These are phyloP conservation scores for Aleurites moluccanus DNA, from an alignment of 441 rosid genomes.

Conservation along the genomic window DNA sequence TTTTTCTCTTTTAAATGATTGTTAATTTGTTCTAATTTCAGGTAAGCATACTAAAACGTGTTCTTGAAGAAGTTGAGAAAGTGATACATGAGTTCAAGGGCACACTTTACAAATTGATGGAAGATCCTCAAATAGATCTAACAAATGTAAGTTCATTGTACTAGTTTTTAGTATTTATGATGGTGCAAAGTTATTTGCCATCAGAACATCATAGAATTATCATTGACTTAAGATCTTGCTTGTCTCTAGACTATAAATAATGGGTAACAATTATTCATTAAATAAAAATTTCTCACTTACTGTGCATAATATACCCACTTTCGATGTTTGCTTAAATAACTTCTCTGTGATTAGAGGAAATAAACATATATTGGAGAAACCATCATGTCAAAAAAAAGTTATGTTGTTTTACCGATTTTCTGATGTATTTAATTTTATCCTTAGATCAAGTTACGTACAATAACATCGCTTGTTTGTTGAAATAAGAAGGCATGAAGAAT, in stretches of 20 bases:
- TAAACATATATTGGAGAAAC: background rate
- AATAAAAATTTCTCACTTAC: background rate
- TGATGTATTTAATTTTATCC: background rate
- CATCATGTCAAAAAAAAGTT: background rate
- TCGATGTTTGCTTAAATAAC: background rate
- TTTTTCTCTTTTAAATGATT: slow-evolving; percentile 7
- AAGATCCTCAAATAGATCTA: slow-evolving; percentile 92
- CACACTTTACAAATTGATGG: slow-evolving; percentile 94
- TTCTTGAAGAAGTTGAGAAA: slow-evolving; percentile 98
- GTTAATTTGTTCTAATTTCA: slow-evolving; percentile 39
- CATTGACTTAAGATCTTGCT: background rate
- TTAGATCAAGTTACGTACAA: background rate
- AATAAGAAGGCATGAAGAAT: background rate
- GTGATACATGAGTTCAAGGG: slow-evolving; percentile 96
- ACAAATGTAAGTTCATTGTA: slow-evolving; percentile 56
- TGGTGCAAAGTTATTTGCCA: background rate
- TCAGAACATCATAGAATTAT: background rate
- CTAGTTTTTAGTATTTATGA: slow-evolving; percentile 12
- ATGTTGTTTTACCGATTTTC: background rate
- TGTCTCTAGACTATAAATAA: background rate
- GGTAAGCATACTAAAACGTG: slow-evolving; percentile 95
- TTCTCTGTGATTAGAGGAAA: background rate
- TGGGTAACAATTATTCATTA: background rate
- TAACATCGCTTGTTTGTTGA: background rate
- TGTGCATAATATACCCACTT: background rate